These are phyloP conservation scores for Cyberlindnera meyerae DNA, from an alignment of 805 yeast species.

Conservation along the genomic window DNA sequence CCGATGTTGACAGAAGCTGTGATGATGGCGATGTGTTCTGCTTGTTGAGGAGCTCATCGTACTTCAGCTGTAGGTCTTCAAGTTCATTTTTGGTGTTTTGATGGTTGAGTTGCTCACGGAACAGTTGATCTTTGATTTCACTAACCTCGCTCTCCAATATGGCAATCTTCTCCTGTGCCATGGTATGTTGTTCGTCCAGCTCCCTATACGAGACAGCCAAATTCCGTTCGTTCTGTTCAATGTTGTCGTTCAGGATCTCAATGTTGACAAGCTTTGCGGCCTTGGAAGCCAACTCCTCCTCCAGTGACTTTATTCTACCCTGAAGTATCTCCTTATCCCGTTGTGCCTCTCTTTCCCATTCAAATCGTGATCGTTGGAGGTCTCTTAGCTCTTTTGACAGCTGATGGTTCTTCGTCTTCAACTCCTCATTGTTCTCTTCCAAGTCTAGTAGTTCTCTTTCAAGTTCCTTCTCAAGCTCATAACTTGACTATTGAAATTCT, in stretches of 20 bases:
- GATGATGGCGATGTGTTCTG: background rate
- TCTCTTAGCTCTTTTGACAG: slow-evolving; percentile 24
- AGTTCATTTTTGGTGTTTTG: slow-evolving; percentile 27
- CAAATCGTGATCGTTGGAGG: slow-evolving; percentile 25
- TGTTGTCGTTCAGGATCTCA: slow-evolving; percentile 39
- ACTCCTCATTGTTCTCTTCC: slow-evolving; percentile 22
- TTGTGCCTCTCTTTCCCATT: slow-evolving; percentile 25
- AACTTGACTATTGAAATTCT: slow-evolving; percentile 39
- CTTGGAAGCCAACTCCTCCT: slow-evolving; percentile 29
- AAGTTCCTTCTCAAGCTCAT: slow-evolving; percentile 40
- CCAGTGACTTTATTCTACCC: slow-evolving; percentile 22
- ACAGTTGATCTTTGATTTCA: slow-evolving; percentile 24
- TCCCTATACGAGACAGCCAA: slow-evolving; percentile 30
- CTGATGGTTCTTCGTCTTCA: slow-evolving; percentile 18
- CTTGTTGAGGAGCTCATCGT: slow-evolving; percentile 5
- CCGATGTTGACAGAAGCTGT: slow-evolving; percentile 1
- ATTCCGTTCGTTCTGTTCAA: slow-evolving; percentile 38
- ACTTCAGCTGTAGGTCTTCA: slow-evolving; percentile 14
- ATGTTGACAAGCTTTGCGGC: slow-evolving; percentile 33
- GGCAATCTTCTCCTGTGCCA: slow-evolving; percentile 34
- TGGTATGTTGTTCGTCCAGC: slow-evolving; percentile 32
- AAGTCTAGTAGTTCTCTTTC: slow-evolving; percentile 36
- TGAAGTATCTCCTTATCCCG: slow-evolving; percentile 18
- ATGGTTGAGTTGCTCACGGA: slow-evolving; percentile 24
- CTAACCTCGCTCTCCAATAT: slow-evolving; percentile 35